Evolutionary conservation across 108 stramenopile genomes (phyloP).

Genomic region (Hondaea fermentalgiana): DNA sequence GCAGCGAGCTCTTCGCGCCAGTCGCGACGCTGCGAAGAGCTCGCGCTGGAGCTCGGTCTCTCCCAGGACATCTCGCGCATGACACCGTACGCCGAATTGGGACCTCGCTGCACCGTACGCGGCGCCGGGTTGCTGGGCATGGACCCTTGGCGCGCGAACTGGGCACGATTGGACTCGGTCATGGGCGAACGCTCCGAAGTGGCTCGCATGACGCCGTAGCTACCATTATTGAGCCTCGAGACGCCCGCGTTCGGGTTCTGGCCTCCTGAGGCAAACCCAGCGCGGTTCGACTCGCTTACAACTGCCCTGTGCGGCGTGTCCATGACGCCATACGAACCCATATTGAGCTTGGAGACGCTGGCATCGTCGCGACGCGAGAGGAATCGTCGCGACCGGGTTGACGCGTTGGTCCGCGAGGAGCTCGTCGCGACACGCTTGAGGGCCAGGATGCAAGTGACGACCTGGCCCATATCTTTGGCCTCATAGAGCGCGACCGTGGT

Average conservation of each 20-base stretch:
- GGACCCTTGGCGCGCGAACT: background rate
- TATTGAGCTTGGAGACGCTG: background rate
- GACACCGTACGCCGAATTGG: background rate
- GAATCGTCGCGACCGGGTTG: constrained; percentile 26
- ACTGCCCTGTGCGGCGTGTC: background rate
- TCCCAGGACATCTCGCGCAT: background rate
- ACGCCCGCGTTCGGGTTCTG: background rate
- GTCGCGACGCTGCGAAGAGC: background rate
- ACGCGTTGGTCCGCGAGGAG: background rate
- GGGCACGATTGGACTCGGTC: constrained; percentile 2
- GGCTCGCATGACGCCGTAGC: background rate
- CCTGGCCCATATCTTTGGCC: constrained; percentile 35
- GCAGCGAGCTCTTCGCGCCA: background rate
- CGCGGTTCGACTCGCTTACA: background rate
- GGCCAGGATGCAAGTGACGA: constrained; percentile 38
- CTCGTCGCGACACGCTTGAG: constrained; percentile 31
- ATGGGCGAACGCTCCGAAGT: background rate
- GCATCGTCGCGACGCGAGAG: background rate
- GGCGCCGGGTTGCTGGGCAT: background rate
- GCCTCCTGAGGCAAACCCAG: background rate
- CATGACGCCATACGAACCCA: background rate
- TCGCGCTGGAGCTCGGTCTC: background rate
- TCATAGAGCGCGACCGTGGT: constrained; percentile 42
- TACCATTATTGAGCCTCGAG: background rate
- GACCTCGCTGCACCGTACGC: background rate